These are phyloP conservation scores for Aeminium ludgeri DNA, from an alignment of 495 filamentous ascomycete species.

Conservation along the genomic window DNA sequence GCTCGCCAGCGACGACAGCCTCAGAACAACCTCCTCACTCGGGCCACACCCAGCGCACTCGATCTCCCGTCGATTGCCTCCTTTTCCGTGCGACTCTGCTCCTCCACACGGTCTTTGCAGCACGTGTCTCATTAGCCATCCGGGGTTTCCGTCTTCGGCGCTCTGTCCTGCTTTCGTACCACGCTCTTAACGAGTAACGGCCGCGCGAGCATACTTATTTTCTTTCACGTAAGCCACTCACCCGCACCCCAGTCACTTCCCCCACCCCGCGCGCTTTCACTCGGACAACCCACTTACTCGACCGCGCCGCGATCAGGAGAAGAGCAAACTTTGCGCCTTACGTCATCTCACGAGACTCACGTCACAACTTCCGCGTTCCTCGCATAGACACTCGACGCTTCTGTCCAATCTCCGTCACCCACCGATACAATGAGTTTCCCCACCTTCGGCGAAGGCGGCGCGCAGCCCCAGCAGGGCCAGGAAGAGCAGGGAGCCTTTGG, in stretches of 20 bases:
- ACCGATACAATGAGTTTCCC: conserved; percentile 17
- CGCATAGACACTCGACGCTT: not conserved
- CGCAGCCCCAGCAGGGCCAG: conserved; percentile 8
- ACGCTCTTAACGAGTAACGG: conserved; percentile 16
- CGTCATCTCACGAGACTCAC: not conserved
- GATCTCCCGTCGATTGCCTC: too few species aligned
- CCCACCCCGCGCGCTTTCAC: not conserved
- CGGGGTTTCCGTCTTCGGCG: too few species aligned
- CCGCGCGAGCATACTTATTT: conserved; percentile 15
- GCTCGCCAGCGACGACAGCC: too few species aligned
- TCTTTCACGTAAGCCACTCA: conserved; percentile 10
- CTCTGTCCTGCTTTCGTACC: too few species aligned
- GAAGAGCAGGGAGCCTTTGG: conserved; percentile 16
- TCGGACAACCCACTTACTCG: too few species aligned
- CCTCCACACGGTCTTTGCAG: too few species aligned
- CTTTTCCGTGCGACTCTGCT: too few species aligned
- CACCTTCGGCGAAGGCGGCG: conserved; percentile 15
- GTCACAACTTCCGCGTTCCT: not conserved
- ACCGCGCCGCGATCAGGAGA: too few species aligned
- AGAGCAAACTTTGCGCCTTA: conserved; percentile 8
- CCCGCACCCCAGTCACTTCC: not conserved
- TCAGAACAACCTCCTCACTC: too few species aligned
- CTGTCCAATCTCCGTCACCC: too few species aligned
- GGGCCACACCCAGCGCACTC: too few species aligned
- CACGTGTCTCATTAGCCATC: too few species aligned